Percentiles rank a stretch among this genome's conserved stretches.
Conservation (phyloP, 225 moss, liverwort and hornwort species). For the Polytrichum formosum region DNA sequence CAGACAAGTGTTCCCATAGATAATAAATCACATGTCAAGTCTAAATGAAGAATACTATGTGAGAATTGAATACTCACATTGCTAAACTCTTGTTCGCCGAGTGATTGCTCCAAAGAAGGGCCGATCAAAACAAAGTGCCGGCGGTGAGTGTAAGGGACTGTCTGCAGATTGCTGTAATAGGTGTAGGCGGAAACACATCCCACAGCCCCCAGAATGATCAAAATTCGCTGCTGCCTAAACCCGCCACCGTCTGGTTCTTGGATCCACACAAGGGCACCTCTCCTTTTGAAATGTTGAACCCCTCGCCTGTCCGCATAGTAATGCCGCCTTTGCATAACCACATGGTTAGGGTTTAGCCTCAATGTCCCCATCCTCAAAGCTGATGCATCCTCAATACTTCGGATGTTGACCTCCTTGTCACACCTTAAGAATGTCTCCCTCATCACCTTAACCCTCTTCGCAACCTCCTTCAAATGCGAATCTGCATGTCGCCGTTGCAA, state of each 20-base stretch:
- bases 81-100: constrained; percentile 73
- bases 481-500: background rate
- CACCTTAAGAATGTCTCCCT: background rate
- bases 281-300: constrained; percentile 76
- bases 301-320: constrained; percentile 70
- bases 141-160: constrained; percentile 86
- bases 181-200: constrained; percentile 48
- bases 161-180: constrained; percentile 67
- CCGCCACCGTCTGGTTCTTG: constrained; percentile 34
- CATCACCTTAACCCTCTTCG: background rate
- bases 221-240: constrained; percentile 29
- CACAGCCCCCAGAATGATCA: constrained; percentile 36
- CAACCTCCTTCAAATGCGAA: background rate
- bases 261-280: constrained; percentile 62
- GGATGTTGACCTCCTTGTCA: background rate
- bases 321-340: constrained; percentile 17
- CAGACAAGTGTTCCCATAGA: background rate
- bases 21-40: background rate
- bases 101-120: constrained; percentile 53
- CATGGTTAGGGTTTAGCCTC: constrained; percentile 18
- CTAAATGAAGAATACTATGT: background rate
- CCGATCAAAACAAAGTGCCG: constrained; percentile 75
- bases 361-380: background rate
- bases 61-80: constrained; percentile 36
- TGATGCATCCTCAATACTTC: background rate